Conservation (phyloP, 495 filamentous ascomycete genomes). For the Pyrenopolyporus hunteri region DNA sequence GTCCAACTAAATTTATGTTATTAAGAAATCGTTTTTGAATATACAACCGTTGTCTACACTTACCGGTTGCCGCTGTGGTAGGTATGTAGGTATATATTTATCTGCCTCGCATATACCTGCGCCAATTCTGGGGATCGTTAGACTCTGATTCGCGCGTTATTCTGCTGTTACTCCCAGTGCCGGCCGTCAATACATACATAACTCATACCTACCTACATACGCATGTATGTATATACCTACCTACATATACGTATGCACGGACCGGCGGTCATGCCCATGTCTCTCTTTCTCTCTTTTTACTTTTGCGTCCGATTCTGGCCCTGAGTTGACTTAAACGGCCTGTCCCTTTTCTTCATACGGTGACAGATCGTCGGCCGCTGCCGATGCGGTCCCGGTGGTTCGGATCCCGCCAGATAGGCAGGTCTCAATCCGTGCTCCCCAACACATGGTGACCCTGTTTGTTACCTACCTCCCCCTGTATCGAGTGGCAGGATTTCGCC, state of each 20-base stretch:
- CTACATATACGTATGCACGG: constrained; percentile 1
- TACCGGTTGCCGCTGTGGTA: too few species aligned
- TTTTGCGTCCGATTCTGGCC: constrained; percentile 3
- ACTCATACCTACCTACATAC: too few species aligned
- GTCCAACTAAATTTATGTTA: too few species aligned
- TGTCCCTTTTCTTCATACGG: not conserved
- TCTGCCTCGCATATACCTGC: too few species aligned
- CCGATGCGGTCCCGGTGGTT: constrained; percentile 34
- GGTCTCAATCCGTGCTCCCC: constrained; percentile 8
- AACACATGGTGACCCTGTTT: constrained; percentile 33
- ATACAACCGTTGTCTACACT: too few species aligned
- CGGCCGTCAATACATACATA: too few species aligned
- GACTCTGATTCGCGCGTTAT: constrained; percentile 19
- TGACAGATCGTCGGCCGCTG: constrained; percentile 16
- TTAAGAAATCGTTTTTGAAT: too few species aligned
- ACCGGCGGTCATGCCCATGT: not conserved
- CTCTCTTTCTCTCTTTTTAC: not conserved
- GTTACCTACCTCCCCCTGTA: constrained; percentile 15
- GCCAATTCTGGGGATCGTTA: constrained; percentile 9
- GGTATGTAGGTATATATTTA: not conserved
- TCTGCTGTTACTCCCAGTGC: not conserved
- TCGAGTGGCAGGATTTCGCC: constrained; percentile 10
- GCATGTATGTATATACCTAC: not conserved
- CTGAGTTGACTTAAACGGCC: not conserved
- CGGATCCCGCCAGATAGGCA: constrained; percentile 24